Base-by-base conservation (phyloP, 192 early-diverging fungal genomes). In the Geranomyces variabilis region DNA sequence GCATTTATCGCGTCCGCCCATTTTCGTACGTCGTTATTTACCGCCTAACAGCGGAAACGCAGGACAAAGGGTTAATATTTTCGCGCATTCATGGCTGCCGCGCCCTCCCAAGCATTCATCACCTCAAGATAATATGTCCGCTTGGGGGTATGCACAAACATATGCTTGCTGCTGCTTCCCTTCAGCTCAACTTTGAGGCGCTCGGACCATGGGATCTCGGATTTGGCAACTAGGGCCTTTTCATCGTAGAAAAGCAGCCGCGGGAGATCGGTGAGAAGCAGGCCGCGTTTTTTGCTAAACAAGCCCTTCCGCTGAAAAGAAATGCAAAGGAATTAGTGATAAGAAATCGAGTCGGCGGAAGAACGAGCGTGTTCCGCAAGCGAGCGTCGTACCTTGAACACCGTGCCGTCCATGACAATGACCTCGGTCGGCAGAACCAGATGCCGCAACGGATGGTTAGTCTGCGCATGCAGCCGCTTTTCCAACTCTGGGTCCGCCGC, bases 261-360 rank as follows among this genome's bases (percentile, higher is more conserved):
- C 33, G 90, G 90, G 34, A 78, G 73, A 65, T 91, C 88, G 0
- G 90, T 91, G 58, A 93, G 72, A n/a, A 91, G 78, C 36, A 93
- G 56, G 34, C 85, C 81, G 17, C 85, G 56, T 44, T 84, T 87
- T 53, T 86, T 90, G 13, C 82, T 49, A 36, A 83, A 80, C 28
- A 83, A 22, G 1, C 78, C 81, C 66, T 74, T 74, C 8, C 72
- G 47, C 72, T 74, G 61, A 66, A 22, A 22, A 51, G 28, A 3
- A 3, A 5, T 26, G 12, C 31, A 60, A 53, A 53, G 58, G 30
- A 33, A 24, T 12, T 9, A 57, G 55, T 12, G 14, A 47, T 41
- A 34, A 19, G 14, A 34, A 33, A 41, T 19, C 62, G 62, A 67
- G n/a, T n/a, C n/a, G n/a, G n/a, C n/a, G n/a, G n/a, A n/a, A n/a